These are phyloP conservation scores for Dactylellina sp. DNA, from an alignment of 2,329 filamentous ascomycete species.

Conservation along the genomic window DNA sequence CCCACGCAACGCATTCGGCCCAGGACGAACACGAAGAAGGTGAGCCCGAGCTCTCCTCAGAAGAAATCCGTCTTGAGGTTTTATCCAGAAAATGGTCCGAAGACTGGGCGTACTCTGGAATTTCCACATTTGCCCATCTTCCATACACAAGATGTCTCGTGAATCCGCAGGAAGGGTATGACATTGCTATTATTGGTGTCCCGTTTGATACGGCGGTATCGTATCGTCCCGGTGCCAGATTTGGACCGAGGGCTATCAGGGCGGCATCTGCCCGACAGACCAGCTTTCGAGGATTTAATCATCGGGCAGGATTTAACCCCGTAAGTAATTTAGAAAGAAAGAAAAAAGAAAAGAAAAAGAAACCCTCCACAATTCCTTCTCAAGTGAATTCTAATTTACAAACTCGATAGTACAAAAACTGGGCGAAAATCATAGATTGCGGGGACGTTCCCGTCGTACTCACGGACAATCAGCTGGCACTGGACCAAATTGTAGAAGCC, in stretches of 20 bases:
- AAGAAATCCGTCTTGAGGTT: conserved; percentile 22
- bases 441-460: conserved; percentile 90
- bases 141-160: conserved; percentile 76
- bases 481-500: conserved; percentile 85
- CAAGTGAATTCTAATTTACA: neutral
- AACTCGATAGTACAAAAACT: conserved; percentile 71
- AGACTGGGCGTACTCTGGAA: conserved; percentile 76
- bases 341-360: too few species aligned
- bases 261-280: conserved; percentile 85
- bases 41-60: neutral
- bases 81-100: conserved; percentile 36
- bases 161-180: conserved; percentile 73
- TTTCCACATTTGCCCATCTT: conserved; percentile 80
- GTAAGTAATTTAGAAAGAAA: conserved; percentile 28
- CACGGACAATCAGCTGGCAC: conserved; percentile 84
- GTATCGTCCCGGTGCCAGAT: conserved; percentile 79
- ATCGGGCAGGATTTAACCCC: conserved; percentile 83
- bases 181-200: conserved; percentile 78
- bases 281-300: conserved; percentile 82
- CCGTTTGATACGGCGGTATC: conserved; percentile 80
- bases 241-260: conserved; percentile 88
- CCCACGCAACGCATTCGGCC: conserved; percentile 36
- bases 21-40: neutral
- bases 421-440: conserved; percentile 85
- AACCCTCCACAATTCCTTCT: neutral